Conservation (phyloP, 768 basidiomycete genomes). For the Rhizopogon rudus region DNA sequence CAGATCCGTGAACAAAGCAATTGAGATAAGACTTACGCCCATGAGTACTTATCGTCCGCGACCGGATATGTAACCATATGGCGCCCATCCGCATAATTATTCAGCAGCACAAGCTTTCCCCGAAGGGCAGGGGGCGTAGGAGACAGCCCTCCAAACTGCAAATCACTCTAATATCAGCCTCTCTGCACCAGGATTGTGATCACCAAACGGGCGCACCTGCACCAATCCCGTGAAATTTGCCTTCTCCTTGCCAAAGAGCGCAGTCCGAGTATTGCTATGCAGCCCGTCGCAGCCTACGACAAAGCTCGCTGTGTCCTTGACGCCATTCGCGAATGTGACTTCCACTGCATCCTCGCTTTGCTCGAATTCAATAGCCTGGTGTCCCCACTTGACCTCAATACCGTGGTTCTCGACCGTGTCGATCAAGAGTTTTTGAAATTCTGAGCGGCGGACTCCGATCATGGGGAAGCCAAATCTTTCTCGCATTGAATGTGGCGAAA, state of each 20-base stretch:
- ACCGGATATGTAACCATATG: slow-evolving; percentile 35
- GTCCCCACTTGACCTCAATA: slow-evolving; percentile 29
- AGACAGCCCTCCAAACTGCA: slow-evolving; percentile 32
- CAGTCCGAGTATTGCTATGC: slow-evolving; percentile 34
- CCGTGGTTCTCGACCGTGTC: slow-evolving; percentile 27
- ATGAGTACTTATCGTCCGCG: slow-evolving; percentile 24
- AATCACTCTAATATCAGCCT: not conserved
- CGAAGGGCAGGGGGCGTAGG: slow-evolving; percentile 14
- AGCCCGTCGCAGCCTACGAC: slow-evolving; percentile 42
- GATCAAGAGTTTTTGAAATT: slow-evolving; percentile 27
- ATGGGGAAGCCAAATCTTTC: slow-evolving; percentile 19
- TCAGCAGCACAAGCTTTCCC: slow-evolving; percentile 20
- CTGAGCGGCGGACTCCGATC: slow-evolving; percentile 26
- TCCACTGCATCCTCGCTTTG: slow-evolving; percentile 23
- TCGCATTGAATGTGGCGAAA: slow-evolving; percentile 14
- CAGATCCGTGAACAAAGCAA: not conserved
- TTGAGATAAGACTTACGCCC: slow-evolving; percentile 28
- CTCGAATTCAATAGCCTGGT: slow-evolving; percentile 26
- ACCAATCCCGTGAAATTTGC: slow-evolving; percentile 34
- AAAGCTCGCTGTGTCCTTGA: slow-evolving; percentile 30
- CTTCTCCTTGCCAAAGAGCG: slow-evolving; percentile 32
- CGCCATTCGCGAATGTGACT: slow-evolving; percentile 32
- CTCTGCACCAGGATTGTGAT: no score
- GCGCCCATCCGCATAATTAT: slow-evolving; percentile 31
- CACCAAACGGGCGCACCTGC: slow-evolving; percentile 23